Evolutionary conservation across 2,329 filamentous ascomycete species (phyloP), one percentile per base, ranked within the genome.

Genomic region (Cladorrhinum sp.): DNA sequence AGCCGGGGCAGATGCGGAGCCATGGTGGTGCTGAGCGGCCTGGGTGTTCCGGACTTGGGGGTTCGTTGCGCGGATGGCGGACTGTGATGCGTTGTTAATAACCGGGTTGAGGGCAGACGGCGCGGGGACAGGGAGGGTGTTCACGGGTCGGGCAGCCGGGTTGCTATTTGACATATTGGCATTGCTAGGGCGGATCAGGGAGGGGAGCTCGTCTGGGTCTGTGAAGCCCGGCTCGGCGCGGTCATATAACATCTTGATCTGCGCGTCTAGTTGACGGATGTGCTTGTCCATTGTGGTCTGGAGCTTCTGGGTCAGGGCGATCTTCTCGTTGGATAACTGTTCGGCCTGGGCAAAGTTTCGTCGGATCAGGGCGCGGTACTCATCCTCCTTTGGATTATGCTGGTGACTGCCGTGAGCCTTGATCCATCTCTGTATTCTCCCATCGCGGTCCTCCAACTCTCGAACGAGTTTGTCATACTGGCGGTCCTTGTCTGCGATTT

Each of bases 361-460:
- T 58, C 80, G 76, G 66, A 93, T 88, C 57, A 83, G 81, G 52
- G 85, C 83, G 57, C 85, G 82, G 69, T 90, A 82, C 13, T 80
- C 74, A 12, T 89, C 86, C 75, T 96, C 91, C 69, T 91, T 90
- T 0, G 90, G 89, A 68, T 93, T 91, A 29, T 81, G 79, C 55
- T 86, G 81, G 68, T 91, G 85, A 69, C 88, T 90, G 65, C 89
- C 88, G 67, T 93, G 89, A 18, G 83, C 77, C 69, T 90, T 90
- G 73, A 93, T 91, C 79, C 87, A 93, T 75, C 90, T 91, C 71
- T 96, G 91, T 45, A 95, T 85, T 70, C 87, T 87, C 57, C 76
- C 81, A 70, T 96, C 91, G 65, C 88, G 86, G 61, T 89, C 86
- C 45, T 86, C 83, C 70, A 93, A 91, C 65, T 84, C 81, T 63